Conservation (phyloP, 371 early-diverging fungal species). For the Apophysomyces ossiformis region DNA sequence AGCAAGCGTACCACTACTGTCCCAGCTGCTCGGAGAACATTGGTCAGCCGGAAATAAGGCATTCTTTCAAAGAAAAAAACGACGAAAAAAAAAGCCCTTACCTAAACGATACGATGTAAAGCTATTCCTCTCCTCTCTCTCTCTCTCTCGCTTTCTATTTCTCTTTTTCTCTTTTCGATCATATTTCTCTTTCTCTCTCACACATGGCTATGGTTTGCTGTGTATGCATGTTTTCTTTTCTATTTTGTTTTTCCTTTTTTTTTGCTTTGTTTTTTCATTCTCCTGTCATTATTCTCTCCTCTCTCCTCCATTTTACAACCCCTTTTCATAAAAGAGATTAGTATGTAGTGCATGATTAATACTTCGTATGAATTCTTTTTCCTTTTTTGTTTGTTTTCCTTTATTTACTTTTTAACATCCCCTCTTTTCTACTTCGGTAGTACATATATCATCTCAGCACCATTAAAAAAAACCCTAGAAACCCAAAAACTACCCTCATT, state of each 20-base stretch:
- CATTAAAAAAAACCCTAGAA: constrained; percentile 3
- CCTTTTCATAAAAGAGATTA: constrained; percentile 10
- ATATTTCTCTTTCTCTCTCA: neutral
- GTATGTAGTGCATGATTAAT: constrained; percentile 12
- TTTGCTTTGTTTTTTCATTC: neutral
- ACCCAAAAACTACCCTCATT: neutral
- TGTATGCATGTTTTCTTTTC: constrained; percentile 8
- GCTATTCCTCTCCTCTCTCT: neutral
- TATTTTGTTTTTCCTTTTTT: neutral
- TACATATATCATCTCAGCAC: neutral
- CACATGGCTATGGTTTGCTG: constrained; percentile 6
- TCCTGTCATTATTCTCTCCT: constrained; percentile 5
- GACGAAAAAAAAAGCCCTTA: neutral
- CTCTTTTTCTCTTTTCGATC: too few relatives aligned
- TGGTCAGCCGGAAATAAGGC: constrained; percentile 14
- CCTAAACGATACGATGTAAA: constrained; percentile 7
- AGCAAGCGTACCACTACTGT: constrained; percentile 8
- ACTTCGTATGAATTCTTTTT: constrained; percentile 10
- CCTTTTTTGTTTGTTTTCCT: neutral
- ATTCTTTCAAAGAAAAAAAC: neutral
- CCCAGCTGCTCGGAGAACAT: constrained; percentile 1
- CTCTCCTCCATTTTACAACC: constrained; percentile 1
- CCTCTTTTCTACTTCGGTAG: neutral
- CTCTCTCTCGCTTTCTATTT: neutral
- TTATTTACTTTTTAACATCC: neutral